phyloP scores from a whole-genome alignment of 441 rosid species.

The Pelargonium citronellum region DNA sequence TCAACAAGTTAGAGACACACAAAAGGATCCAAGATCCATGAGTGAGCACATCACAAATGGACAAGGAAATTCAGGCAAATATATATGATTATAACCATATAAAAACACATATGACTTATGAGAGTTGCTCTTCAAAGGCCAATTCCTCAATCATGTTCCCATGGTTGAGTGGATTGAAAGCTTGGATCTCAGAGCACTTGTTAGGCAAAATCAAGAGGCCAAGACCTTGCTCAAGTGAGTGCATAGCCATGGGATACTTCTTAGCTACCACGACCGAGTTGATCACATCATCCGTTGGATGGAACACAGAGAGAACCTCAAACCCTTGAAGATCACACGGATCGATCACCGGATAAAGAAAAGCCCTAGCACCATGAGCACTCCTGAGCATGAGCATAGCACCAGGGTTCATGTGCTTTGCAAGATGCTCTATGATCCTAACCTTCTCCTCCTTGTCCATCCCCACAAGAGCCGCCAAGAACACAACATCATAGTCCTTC shows the following conservation, averaged over 20 bases:
- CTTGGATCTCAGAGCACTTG: slow-evolving; percentile 40
- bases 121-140: slow-evolving; percentile 36
- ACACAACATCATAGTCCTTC: slow-evolving; percentile 62
- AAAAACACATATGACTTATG: slow-evolving; percentile 4
- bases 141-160: slow-evolving; percentile 46
- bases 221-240: slow-evolving; percentile 19
- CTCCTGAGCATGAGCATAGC: slow-evolving; percentile 75
- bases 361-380: slow-evolving; percentile 79
- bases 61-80: too few relatives aligned
- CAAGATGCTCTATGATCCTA: slow-evolving; percentile 52
- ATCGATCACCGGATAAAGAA: slow-evolving; percentile 72
- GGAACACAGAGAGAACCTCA: slow-evolving; percentile 56
- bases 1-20: too few relatives aligned
- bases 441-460: slow-evolving; percentile 65
- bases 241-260: slow-evolving; percentile 26
- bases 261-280: slow-evolving; percentile 67
- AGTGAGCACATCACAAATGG: too few relatives aligned
- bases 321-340: slow-evolving; percentile 70
- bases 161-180: slow-evolving; percentile 43
- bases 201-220: slow-evolving; percentile 24
- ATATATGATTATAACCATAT: too few relatives aligned
- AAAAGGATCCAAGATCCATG: too few relatives aligned
- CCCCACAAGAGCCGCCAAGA: slow-evolving; percentile 83
- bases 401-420: slow-evolving; percentile 65
- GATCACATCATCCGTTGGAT: slow-evolving; percentile 75